These are phyloP conservation scores for Chaetothyriales sp. DNA, from an alignment of 2,329 filamentous ascomycete genomes.

Conservation along the genomic window DNA sequence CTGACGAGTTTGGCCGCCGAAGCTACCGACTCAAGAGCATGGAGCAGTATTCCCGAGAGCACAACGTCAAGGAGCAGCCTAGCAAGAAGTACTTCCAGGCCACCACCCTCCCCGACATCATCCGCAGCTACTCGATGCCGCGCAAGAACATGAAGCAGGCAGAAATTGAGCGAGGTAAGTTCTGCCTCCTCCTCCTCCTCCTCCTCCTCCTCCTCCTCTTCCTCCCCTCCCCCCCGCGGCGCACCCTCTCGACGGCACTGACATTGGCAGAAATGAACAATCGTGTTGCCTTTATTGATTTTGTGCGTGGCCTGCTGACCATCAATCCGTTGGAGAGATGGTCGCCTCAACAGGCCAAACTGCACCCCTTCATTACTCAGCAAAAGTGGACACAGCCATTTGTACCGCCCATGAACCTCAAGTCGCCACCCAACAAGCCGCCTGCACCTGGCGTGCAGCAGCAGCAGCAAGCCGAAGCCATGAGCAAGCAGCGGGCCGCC, in stretches of 20 bases:
- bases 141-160: conserved; percentile 98
- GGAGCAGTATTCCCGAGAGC: conserved; percentile 94
- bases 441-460: conserved; percentile 88
- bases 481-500: conserved; percentile 76
- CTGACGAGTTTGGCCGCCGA: conserved; percentile 83
- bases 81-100: conserved; percentile 99
- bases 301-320: conserved; percentile 80
- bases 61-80: conserved; percentile 91
- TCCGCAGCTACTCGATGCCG: conserved; percentile 95
- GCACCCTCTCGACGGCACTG: conserved; percentile 10
- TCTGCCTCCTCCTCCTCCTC: not conserved
- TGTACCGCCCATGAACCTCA: conserved; percentile 92
- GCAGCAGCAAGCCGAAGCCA: conserved; percentile 84
- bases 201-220: not conserved
- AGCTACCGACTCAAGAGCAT: conserved; percentile 90
- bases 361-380: conserved; percentile 97
- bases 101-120: conserved; percentile 87
- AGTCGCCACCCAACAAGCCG: conserved; percentile 74
- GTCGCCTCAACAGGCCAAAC: conserved; percentile 93
- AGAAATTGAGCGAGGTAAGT: conserved; percentile 85
- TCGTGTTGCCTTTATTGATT: conserved; percentile 92
- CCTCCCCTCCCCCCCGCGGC: too few relatives aligned
- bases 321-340: conserved; percentile 94
- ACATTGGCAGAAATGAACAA: conserved; percentile 80
- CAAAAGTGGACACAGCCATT: conserved; percentile 95